Percentiles rank a stretch among this genome's conserved stretches.
These are phyloP conservation scores for Arctium lappa DNA, from an alignment of 129 eudicot species.

Conservation along the genomic window DNA sequence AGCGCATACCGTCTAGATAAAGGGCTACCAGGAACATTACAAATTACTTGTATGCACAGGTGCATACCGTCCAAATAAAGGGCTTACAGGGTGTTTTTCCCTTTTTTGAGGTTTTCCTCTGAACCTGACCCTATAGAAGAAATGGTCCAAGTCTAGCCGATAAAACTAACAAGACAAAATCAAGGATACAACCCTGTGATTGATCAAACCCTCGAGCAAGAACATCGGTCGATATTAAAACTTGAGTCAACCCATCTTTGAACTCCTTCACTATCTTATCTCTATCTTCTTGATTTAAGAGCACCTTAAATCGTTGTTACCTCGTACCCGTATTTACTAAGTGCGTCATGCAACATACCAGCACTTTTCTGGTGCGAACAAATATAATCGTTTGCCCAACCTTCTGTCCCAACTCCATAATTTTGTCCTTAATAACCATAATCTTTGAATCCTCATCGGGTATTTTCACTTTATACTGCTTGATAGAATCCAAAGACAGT, in stretches of 20 bases:
- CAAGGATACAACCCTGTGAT: conserved; percentile 36
- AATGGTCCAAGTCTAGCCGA: too few species aligned
- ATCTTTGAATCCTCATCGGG: conserved; percentile 52
- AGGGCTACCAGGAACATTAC: too few species aligned
- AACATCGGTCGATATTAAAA: conserved; percentile 61
- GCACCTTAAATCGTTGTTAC: conserved; percentile 74
- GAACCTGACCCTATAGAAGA: too few species aligned
- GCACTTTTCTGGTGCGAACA: conserved; percentile 55
- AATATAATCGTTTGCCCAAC: conserved; percentile 70
- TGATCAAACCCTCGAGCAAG: conserved; percentile 75
- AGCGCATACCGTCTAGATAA: too few species aligned
- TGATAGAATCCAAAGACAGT: conserved; percentile 52
- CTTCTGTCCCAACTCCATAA: conserved; percentile 38
- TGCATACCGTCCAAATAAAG: too few species aligned
- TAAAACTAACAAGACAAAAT: too few species aligned
- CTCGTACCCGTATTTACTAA: conserved; percentile 46
- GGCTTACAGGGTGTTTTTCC: too few species aligned
- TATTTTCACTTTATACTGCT: conserved; percentile 56
- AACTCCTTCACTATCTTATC: conserved; percentile 66
- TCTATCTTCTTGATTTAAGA: conserved; percentile 43
- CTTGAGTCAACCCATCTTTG: conserved; percentile 61
- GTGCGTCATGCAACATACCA: conserved; percentile 37
- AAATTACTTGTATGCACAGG: too few species aligned
- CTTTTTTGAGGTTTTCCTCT: too few species aligned
- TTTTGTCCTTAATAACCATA: conserved; percentile 37